phyloP scores from a whole-genome alignment of 345 rosid genomes.

The Cochlearia excelsa region DNA sequence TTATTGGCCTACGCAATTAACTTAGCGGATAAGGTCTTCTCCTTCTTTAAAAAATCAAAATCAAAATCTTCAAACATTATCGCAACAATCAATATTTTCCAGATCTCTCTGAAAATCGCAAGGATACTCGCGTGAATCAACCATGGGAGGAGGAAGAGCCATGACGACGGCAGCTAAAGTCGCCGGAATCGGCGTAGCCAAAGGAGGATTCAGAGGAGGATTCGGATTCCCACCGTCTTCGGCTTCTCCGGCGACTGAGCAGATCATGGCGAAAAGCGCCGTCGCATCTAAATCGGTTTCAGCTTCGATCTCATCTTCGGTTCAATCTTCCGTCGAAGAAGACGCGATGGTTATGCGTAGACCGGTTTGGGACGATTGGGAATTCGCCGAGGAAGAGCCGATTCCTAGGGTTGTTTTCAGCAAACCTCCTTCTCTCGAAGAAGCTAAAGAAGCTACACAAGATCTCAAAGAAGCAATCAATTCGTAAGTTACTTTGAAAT shows the following conservation, averaged over 20 bases:
- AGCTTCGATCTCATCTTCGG: constrained; percentile 37
- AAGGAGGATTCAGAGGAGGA: constrained; percentile 47
- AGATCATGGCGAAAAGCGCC: constrained; percentile 31
- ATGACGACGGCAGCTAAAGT: constrained; percentile 56
- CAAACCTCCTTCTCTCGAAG: constrained; percentile 52
- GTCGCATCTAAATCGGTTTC: constrained; percentile 29
- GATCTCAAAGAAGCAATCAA: constrained; percentile 62
- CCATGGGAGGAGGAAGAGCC: constrained; percentile 65
- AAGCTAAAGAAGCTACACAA: constrained; percentile 60
- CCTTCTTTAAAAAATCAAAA: constrained; percentile 3
- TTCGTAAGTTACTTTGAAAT: constrained; percentile 30
- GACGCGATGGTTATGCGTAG: constrained; percentile 31
- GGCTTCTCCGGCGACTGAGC: constrained; percentile 29
- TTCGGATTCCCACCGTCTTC: constrained; percentile 21
- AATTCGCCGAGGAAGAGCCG: constrained; percentile 48
- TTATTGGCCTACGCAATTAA: constrained; percentile 13
- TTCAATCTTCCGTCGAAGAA: constrained; percentile 26
- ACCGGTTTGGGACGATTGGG: constrained; percentile 66
- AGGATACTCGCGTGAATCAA: not conserved
- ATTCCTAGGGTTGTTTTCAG: constrained; percentile 60
- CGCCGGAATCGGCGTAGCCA: constrained; percentile 46
- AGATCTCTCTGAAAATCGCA: not conserved
- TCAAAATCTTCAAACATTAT: not conserved
- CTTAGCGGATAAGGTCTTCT: constrained; percentile 25
- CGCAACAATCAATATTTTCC: not conserved